phyloP scores from a whole-genome alignment of 1,284 basidiomycete genomes.

The Ustilago lituana region DNA sequence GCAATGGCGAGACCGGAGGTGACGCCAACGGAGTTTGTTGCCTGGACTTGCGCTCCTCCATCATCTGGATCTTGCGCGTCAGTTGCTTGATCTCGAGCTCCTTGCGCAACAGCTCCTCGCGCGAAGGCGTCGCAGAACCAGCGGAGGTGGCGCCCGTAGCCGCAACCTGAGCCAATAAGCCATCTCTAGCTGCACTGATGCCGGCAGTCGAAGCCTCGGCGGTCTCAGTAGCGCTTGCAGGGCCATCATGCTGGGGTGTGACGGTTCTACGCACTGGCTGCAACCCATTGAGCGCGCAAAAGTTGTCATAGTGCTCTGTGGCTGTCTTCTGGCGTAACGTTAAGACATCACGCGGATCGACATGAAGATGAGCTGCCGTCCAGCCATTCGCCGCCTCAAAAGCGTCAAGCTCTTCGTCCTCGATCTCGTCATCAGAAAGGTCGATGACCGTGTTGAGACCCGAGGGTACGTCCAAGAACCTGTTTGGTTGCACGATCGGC shows the following conservation, averaged over 20 bases:
- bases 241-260: constrained; percentile 5
- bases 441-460: constrained; percentile 43
- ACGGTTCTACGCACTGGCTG: constrained; percentile 3
- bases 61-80: constrained; percentile 36
- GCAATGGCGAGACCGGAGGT: constrained; percentile 20
- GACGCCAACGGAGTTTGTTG: constrained; percentile 8
- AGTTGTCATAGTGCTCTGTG: constrained; percentile 31
- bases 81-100: constrained; percentile 47
- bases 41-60: constrained; percentile 37
- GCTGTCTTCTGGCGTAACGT: constrained; percentile 25
- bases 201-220: background rate
- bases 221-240: background rate
- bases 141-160: background rate
- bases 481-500: constrained; percentile 1
- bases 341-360: constrained; percentile 13
- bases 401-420: constrained; percentile 14
- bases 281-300: constrained; percentile 28
- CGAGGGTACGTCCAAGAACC: constrained; percentile 36
- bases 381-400: constrained; percentile 15
- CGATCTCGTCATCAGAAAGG: constrained; percentile 40
- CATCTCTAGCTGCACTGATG: background rate
- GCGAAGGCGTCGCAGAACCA: constrained; percentile 23
- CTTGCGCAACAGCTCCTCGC: constrained; percentile 36
- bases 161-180: constrained; percentile 11
- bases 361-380: constrained; percentile 7